Evolutionary conservation across 306 rosid species (phyloP), one percentile per base, ranked within the genome.

Genomic region (Senna siamea): DNA sequence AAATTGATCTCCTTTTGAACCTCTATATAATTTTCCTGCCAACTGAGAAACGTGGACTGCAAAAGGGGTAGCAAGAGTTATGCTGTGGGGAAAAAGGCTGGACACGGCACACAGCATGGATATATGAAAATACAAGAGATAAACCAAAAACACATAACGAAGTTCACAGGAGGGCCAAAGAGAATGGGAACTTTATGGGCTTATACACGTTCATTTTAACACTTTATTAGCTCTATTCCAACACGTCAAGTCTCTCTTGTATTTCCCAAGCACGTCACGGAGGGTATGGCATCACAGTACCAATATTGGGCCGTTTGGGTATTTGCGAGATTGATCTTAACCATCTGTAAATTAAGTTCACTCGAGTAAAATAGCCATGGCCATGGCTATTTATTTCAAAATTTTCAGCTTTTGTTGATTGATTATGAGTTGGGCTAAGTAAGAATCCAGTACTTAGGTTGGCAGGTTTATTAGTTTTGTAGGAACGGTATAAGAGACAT

Each of bases 261-360:
- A 48, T 60, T 81, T 74, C 73, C 83, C 79, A 44, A 73, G 78
- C 22, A 77, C 78, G 74, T 77, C 82, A 68, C 59, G 69, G 76
- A 47, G 72, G 32, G 22, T 13, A 50, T 58, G 32, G 68, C 22
- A 64, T 51, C 43, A 20, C 60, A 51, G 6, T 9, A 48, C 46
- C 62, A 11, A 69, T 1, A 34, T 15, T 15, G 2, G 67, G 5
- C 67, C 67, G 17, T 37, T 37, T 9, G 19, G 34, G 62, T 22
- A 55, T 40, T 41, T 55, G 66, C 12, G 28, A 65, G 12, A 20
- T 65, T 23, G 20, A 65, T 15, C 10, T 66, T 44, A 26, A 15
- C 18, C 23, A 12, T 14, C 14, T 7, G 53, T 56, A 23, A 44
- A 14, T 40, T n/a, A 40, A 66, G 23, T 0, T 52, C 71, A 14